A percentile compares a stretch with the other conserved stretches of the same genome.
phyloP scores from a whole-genome alignment of 1,284 basidiomycete genomes.

The Cutaneotrichosporon sp. region DNA sequence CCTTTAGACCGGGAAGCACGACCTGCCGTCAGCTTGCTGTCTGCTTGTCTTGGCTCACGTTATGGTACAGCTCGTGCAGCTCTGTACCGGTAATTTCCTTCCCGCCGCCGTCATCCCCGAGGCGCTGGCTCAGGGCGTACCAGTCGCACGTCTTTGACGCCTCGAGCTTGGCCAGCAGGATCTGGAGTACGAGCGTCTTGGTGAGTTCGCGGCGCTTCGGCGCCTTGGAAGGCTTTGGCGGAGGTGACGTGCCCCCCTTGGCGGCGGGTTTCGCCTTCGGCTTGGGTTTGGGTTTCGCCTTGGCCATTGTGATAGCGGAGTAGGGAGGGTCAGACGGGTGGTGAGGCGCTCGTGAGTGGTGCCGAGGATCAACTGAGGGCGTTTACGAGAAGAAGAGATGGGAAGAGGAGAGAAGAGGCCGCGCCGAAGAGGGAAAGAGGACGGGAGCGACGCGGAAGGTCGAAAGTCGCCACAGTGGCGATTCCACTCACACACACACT shows the following conservation, averaged over 20 bases:
- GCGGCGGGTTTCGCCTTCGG: not conserved
- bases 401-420: not conserved
- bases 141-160: slow-evolving; percentile 29
- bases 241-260: not conserved
- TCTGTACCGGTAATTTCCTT: slow-evolving; percentile 21
- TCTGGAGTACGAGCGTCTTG: slow-evolving; percentile 23
- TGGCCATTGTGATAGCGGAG: slow-evolving; percentile 1
- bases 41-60: slow-evolving; percentile 21
- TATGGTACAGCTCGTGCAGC: slow-evolving; percentile 28
- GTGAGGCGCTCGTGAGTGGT: not conserved
- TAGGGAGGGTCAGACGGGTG: not conserved
- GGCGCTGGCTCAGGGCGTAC: slow-evolving; percentile 22
- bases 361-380: not conserved
- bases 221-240: not conserved
- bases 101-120: slow-evolving; percentile 8
- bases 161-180: slow-evolving; percentile 32
- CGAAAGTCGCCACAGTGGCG: too few relatives aligned
- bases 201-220: not conserved
- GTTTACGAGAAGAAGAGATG: not conserved
- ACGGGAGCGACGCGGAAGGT: not conserved
- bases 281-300: not conserved
- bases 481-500: not conserved
- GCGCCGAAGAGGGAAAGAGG: not conserved
- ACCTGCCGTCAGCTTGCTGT: slow-evolving; percentile 13
- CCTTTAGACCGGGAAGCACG: slow-evolving; percentile 28